Evolutionary conservation across 2,329 filamentous ascomycete genomes (phyloP).

Genomic region (Trichoderma sp.): DNA sequence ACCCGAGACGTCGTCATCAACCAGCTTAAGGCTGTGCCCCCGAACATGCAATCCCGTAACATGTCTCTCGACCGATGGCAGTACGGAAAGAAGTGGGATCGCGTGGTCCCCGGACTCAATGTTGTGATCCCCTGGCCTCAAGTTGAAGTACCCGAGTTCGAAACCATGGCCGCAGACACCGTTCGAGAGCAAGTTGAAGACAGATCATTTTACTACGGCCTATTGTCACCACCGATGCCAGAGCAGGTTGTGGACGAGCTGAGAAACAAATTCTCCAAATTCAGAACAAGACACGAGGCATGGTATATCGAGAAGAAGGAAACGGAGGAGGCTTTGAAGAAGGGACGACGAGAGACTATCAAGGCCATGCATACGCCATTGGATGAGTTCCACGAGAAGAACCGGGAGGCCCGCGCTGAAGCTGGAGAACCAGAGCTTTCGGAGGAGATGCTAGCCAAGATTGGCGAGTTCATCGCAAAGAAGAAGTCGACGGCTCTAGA

Average conservation of each 20-base stretch:
- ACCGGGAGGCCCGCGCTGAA: conserved; percentile 49
- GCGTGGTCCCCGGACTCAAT: conserved; percentile 68
- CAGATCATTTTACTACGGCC: conserved; percentile 72
- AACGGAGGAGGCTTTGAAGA: conserved; percentile 51
- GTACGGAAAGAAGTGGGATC: conserved; percentile 44
- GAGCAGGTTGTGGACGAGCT: conserved; percentile 78
- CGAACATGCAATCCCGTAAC: conserved; percentile 45
- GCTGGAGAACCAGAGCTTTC: conserved; percentile 55
- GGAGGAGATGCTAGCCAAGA: conserved; percentile 58
- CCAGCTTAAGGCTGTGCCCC: conserved; percentile 57
- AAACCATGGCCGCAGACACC: conserved; percentile 67
- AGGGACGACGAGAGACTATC: conserved; percentile 32
- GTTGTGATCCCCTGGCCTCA: conserved; percentile 75
- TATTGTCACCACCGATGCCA: conserved; percentile 77
- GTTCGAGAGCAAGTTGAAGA: conserved; percentile 71
- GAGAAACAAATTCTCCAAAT: conserved; percentile 75
- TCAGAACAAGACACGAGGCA: conserved; percentile 75
- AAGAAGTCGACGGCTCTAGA: conserved; percentile 46
- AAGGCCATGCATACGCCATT: conserved; percentile 53
- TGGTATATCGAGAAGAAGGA: conserved; percentile 67
- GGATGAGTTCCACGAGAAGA: conserved; percentile 57
- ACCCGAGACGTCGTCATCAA: conserved; percentile 75
- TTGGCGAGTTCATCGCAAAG: conserved; percentile 59
- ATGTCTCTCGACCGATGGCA: conserved; percentile 43
- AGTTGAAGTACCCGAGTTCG: conserved; percentile 45